Conservation (phyloP, 208 protist genomes). For the Leishmania guyanensis region DNA sequence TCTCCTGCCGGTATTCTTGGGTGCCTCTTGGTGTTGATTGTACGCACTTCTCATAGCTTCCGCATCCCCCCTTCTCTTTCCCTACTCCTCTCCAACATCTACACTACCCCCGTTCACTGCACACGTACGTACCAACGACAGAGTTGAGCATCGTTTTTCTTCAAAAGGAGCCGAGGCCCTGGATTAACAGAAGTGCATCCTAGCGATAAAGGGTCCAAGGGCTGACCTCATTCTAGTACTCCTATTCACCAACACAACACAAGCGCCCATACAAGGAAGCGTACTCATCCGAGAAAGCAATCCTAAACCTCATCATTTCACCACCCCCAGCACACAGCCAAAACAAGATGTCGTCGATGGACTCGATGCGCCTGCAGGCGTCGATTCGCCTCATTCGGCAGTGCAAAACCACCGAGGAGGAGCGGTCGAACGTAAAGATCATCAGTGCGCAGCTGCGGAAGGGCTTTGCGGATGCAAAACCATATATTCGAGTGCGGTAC, state of each 20-base stretch:
- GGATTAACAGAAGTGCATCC: neutral
- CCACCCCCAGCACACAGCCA: neutral
- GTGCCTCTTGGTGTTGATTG: neutral
- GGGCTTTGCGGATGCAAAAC: constrained; percentile 92
- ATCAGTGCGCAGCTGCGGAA: constrained; percentile 96
- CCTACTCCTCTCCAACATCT: neutral
- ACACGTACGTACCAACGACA: neutral
- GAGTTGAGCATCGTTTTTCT: neutral
- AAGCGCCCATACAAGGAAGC: neutral
- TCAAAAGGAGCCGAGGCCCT: neutral
- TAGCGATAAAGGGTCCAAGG: neutral
- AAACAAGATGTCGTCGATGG: constrained; percentile 62
- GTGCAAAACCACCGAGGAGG: constrained; percentile 97
- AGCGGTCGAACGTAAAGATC: constrained; percentile 95
- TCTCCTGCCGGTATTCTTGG: no score
- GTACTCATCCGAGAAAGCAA: neutral
- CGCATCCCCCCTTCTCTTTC: neutral
- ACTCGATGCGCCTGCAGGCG: constrained; percentile 91
- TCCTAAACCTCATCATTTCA: neutral
- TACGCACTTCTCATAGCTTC: no score
- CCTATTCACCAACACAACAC: neutral
- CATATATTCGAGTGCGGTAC: constrained; percentile 95
- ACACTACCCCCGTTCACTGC: neutral
- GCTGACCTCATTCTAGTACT: neutral
- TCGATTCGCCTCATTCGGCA: constrained; percentile 96